Base-by-base conservation (phyloP, 2,329 filamentous ascomycete species). In the Hypoxylon sp. region DNA sequence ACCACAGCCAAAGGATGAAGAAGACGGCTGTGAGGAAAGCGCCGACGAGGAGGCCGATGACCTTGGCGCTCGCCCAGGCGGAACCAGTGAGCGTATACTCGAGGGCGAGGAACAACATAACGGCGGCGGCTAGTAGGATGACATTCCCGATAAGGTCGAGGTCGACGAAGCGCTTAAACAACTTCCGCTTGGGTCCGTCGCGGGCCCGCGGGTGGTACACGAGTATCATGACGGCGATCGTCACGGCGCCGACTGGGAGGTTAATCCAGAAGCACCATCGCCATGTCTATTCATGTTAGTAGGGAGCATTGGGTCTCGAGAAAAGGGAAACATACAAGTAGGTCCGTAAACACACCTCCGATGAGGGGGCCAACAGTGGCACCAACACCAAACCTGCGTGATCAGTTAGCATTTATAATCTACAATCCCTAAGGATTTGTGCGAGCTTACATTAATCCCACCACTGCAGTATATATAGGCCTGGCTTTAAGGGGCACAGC, bases 81-180 rank as follows among this genome's bases (percentile, higher is more conserved):
- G 81, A 79, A 30, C 73, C 79, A 13, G 77, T 78, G 3, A 80
- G 78, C 17, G 81, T 80, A 75, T 77, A 81, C 55, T 84, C 79
- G 17, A 85, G 72, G 0, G 82, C 83, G 1, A 85, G 74, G 59
- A 85, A 76, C 6, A 83, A 68, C 70, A 81, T 79, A 50, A 84
- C 73, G 15, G 82, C 74, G 19, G 77, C 76, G 0, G 77, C 78
- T 2, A 84, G 71, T 57, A 85, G 79, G 10, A 82, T 73, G 2
- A 76, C 24, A 2, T 79, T 81, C 1, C 83, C 83, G 19, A 78
- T 57, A 0, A 81, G 73, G 54, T 76, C 75, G 2, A 77, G 70
- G 34, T 73, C 71, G n/a, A 74, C 24, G 19, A 77, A 43, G 4
- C 72, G 70, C 28, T 73, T 63, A 8, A 70, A 3, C 24, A 74